Percentiles rank a stretch among this genome's conserved stretches.
Evolutionary conservation across 192 early-diverging fungal species (phyloP).

Genomic region (Backusella mclennaniae): DNA sequence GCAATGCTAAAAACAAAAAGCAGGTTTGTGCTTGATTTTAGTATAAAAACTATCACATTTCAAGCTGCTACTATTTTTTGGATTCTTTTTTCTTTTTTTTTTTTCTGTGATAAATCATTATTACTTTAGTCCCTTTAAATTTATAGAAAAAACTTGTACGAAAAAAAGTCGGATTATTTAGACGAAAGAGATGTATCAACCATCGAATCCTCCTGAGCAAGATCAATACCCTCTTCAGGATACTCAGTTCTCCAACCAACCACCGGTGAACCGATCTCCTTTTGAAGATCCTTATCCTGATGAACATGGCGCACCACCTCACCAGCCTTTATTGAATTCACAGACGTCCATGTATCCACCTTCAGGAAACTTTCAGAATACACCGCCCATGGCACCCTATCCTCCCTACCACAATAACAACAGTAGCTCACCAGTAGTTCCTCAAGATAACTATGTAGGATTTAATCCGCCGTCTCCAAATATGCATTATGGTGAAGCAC

Average conservation of each 20-base stretch:
- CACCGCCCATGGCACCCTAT: conserved; percentile 1
- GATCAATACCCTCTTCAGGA: conserved; percentile 40
- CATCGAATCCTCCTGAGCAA: conserved; percentile 10
- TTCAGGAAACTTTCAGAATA: not conserved
- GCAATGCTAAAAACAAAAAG: not conserved
- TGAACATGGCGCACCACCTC: conserved; percentile 1
- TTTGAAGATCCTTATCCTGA: conserved; percentile 34
- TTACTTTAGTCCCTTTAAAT: not conserved
- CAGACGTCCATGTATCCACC: conserved; percentile 24
- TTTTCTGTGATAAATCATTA: not conserved
- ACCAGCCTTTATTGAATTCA: conserved; percentile 23
- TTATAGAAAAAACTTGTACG: not conserved
- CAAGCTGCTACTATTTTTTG: not conserved
- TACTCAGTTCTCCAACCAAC: conserved; percentile 28
- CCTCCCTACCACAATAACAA: conserved; percentile 15
- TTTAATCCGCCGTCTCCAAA: conserved; percentile 31
- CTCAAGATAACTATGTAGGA: conserved; percentile 12
- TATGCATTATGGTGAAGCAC: conserved; percentile 37
- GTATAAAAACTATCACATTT: not conserved
- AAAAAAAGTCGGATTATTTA: not conserved
- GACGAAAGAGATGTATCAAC: conserved; percentile 21
- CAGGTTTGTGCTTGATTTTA: not conserved
- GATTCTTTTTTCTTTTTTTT: not conserved
- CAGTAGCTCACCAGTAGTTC: conserved; percentile 26
- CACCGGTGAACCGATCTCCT: conserved; percentile 21